phyloP scores from a whole-genome alignment of 164 flowering plant genomes.

The Taxillus chinensis region DNA sequence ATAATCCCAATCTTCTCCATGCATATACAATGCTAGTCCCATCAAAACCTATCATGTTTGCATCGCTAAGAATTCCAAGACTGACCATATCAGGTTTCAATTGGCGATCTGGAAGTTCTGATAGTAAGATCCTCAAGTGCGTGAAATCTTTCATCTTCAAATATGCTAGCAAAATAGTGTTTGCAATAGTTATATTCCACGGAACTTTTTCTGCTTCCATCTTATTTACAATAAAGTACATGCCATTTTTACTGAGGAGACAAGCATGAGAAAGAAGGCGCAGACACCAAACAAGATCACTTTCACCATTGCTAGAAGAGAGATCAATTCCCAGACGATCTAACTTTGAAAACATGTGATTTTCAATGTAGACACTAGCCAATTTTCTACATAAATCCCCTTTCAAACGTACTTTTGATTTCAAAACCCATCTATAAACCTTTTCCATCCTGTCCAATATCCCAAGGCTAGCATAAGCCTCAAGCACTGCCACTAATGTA shows the following conservation, averaged over 20 bases:
- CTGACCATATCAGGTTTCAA: slow-evolving; percentile 52
- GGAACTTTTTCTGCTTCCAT: slow-evolving; percentile 33
- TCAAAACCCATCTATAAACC: slow-evolving; percentile 23
- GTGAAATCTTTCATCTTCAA: slow-evolving; percentile 51
- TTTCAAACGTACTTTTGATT: slow-evolving; percentile 18
- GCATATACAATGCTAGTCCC: slow-evolving; percentile 15
- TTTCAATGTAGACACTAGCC: slow-evolving; percentile 37
- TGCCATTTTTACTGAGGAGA: slow-evolving; percentile 41
- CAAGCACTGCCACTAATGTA: slow-evolving; percentile 50
- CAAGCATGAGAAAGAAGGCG: slow-evolving; percentile 57
- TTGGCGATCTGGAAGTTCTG: slow-evolving; percentile 15
- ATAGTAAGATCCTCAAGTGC: slow-evolving; percentile 20
- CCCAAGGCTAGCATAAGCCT: slow-evolving; percentile 40
- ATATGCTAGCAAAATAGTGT: slow-evolving; percentile 36
- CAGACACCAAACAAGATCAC: slow-evolving; percentile 47
- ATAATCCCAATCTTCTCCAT: slow-evolving; percentile 38
- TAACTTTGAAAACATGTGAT: slow-evolving; percentile 44
- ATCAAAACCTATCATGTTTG: slow-evolving; percentile 23
- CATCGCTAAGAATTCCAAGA: slow-evolving; percentile 45
- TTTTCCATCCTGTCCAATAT: slow-evolving; percentile 46
- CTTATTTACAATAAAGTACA: slow-evolving; percentile 30
- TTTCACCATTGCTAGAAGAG: slow-evolving; percentile 21
- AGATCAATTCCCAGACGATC: slow-evolving; percentile 42
- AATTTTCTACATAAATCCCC: slow-evolving; percentile 39
- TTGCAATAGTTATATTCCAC: slow-evolving; percentile 31